phyloP scores from a whole-genome alignment of 163 green algal genomes.

The Volvox carteri region DNA sequence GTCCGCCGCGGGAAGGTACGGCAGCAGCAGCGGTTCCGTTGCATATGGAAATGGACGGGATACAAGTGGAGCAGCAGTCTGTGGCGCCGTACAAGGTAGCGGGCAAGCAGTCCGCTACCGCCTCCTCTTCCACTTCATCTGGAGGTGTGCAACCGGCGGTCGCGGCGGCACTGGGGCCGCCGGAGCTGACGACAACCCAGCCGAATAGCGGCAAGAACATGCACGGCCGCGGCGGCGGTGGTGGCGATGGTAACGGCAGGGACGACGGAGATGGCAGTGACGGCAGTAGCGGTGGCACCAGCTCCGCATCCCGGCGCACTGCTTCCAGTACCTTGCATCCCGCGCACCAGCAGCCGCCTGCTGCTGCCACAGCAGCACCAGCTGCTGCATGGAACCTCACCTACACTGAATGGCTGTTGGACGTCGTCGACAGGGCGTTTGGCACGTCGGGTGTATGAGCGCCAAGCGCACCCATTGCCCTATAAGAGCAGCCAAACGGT shows the following conservation, averaged over 20 bases:
- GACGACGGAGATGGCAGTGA: background rate
- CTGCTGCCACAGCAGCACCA: too few relatives aligned
- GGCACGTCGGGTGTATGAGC: background rate
- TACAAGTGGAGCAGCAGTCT: background rate
- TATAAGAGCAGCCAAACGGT: too few relatives aligned
- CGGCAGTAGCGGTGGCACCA: background rate
- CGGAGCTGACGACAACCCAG: too few relatives aligned
- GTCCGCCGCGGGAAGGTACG: background rate
- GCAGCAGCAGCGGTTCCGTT: background rate
- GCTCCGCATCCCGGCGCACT: background rate
- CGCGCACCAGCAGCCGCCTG: background rate
- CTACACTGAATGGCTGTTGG: background rate
- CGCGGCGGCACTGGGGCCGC: too few relatives aligned
- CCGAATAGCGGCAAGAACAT: too few relatives aligned
- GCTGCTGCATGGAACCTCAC: background rate
- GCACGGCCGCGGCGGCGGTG: background rate
- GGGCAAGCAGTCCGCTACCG: too few relatives aligned
- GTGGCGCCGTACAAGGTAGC: background rate
- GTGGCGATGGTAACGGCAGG: background rate
- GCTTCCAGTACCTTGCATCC: background rate
- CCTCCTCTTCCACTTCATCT: too few relatives aligned
- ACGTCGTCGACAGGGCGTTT: background rate
- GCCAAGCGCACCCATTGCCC: too few relatives aligned
- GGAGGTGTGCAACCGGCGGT: too few relatives aligned
- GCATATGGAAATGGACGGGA: background rate